phyloP scores from a whole-genome alignment of 768 basidiomycete species.

The Pleurotus djamor region DNA sequence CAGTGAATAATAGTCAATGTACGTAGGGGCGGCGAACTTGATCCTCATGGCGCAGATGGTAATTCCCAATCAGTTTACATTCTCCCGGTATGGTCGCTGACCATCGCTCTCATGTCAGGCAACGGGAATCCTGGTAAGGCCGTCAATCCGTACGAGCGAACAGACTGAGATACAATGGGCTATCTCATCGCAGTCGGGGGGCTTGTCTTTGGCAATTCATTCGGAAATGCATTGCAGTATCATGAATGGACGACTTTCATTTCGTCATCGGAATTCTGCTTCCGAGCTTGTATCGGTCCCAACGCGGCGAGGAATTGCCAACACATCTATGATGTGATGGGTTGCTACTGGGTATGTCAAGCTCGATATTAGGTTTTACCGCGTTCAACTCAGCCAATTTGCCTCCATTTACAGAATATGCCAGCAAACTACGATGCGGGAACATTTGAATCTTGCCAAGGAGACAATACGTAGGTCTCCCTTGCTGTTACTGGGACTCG shows the following conservation, averaged over 20 bases:
- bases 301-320: constrained; percentile 63
- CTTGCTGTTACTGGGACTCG: neutral
- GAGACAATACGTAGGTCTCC: constrained; percentile 43
- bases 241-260: constrained; percentile 89
- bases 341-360: constrained; percentile 40
- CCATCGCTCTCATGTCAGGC: neutral
- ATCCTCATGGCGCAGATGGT: constrained; percentile 54
- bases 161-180: neutral
- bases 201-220: constrained; percentile 11
- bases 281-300: constrained; percentile 67
- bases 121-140: constrained; percentile 19
- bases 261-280: constrained; percentile 63
- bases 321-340: constrained; percentile 77
- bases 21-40: constrained; percentile 31
- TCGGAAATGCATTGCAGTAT: constrained; percentile 48
- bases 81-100: neutral
- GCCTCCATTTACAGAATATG: constrained; percentile 52
- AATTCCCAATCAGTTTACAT: neutral
- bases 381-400: constrained; percentile 15
- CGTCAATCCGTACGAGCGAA: neutral
- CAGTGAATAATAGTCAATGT: neutral
- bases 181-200: constrained; percentile 11
- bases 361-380: too few species aligned
- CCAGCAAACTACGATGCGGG: constrained; percentile 64
- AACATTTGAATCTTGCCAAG: constrained; percentile 65